These are phyloP conservation scores for Shiraia bambusicola DNA, from an alignment of 2,329 filamentous ascomycete genomes.

Conservation along the genomic window DNA sequence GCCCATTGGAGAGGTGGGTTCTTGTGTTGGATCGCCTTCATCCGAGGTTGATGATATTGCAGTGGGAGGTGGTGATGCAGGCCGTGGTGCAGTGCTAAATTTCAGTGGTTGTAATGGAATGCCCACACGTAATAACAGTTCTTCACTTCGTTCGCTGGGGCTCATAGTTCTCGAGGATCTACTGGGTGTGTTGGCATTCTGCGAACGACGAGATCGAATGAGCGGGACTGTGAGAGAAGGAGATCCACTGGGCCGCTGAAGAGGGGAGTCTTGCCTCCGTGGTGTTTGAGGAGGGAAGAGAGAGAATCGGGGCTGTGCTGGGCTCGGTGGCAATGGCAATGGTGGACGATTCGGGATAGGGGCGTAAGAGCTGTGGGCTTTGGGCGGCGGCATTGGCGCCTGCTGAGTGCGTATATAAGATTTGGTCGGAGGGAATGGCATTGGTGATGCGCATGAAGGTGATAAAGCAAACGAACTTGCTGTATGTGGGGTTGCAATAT, in stretches of 20 bases:
- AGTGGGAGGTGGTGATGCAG: conserved; percentile 5
- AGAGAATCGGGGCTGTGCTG: conserved; percentile 7
- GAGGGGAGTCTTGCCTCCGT: conserved; percentile 1
- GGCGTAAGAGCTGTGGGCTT: conserved; percentile 13
- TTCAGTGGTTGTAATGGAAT: conserved; percentile 4
- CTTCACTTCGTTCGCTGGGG: background rate
- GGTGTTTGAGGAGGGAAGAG: conserved; percentile 8
- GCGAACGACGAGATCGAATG: conserved; percentile 2
- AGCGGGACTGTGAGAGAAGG: conserved; percentile 1
- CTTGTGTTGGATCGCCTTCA: conserved; percentile 6
- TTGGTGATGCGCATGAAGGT: conserved; percentile 25
- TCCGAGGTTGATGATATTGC: background rate
- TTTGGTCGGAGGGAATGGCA: conserved; percentile 20
- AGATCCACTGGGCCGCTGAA: background rate
- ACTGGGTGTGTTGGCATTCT: background rate
- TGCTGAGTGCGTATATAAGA: conserved; percentile 11
- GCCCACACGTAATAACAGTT: background rate
- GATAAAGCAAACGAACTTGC: conserved; percentile 32
- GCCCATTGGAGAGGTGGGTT: conserved; percentile 15
- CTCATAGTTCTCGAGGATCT: background rate
- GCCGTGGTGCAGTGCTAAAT: conserved; percentile 6
- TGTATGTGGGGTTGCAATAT: conserved; percentile 27
- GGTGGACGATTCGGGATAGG: conserved; percentile 4
- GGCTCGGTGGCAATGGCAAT: conserved; percentile 8
- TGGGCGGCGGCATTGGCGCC: conserved; percentile 17